These are phyloP conservation scores for Herpotrichia juniperi DNA, from an alignment of 2,329 filamentous ascomycete species.

Conservation along the genomic window DNA sequence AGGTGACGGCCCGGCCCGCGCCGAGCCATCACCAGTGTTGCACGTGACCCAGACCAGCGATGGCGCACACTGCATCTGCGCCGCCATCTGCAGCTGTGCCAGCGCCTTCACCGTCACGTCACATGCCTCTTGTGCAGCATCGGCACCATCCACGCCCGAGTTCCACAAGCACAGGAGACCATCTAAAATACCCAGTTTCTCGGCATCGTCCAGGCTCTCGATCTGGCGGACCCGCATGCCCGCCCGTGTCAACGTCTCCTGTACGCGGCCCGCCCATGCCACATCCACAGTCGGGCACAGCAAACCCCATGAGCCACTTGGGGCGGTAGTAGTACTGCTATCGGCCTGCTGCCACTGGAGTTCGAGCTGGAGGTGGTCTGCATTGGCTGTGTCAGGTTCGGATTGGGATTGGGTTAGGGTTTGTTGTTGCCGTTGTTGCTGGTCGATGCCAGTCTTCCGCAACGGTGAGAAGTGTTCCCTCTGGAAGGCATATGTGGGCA, in stretches of 20 bases:
- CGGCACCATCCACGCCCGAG: conserved; percentile 11
- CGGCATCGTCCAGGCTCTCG: neutral
- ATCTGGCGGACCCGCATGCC: conserved; percentile 1
- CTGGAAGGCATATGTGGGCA: conserved; percentile 52
- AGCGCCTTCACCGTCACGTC: conserved; percentile 22
- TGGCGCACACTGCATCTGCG: conserved; percentile 15
- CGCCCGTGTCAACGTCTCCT: neutral
- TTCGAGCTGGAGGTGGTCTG: neutral
- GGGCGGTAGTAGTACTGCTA: no score
- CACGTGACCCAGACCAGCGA: conserved; percentile 32
- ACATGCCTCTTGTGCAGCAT: conserved; percentile 21
- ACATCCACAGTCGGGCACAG: neutral
- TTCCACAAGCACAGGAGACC: conserved; percentile 5
- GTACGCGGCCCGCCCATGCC: neutral
- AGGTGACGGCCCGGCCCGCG: conserved; percentile 5
- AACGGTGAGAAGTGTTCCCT: conserved; percentile 33
- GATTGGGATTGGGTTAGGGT: neutral
- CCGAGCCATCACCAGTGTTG: neutral
- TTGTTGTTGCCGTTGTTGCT: no score
- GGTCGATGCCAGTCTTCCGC: no score
- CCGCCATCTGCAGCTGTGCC: conserved; percentile 27
- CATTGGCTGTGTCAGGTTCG: conserved; percentile 7
- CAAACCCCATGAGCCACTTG: conserved; percentile 6
- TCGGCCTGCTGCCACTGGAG: neutral
- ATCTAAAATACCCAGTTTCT: neutral